Evolutionary conservation across 2,329 filamentous ascomycete genomes (phyloP).

Genomic region (Colletotrichum incanum): DNA sequence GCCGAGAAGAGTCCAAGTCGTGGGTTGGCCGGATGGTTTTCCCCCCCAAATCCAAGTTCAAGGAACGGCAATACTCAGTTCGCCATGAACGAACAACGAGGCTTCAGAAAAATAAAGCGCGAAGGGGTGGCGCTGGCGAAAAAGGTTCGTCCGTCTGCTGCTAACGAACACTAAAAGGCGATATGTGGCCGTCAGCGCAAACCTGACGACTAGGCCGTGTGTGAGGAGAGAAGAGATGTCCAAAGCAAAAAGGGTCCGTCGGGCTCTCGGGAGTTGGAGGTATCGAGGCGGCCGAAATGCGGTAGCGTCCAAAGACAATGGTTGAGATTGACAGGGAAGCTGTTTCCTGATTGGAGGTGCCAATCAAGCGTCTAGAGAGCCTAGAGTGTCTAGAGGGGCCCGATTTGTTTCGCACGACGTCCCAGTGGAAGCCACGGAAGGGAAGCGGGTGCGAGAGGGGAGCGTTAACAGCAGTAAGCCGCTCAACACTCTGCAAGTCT

Average conservation of each 20-base stretch:
- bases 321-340: slow-evolving; percentile 36
- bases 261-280: slow-evolving; percentile 34
- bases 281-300: slow-evolving; percentile 32
- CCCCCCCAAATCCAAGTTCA: slow-evolving; percentile 36
- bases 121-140: slow-evolving; percentile 38
- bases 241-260: slow-evolving; percentile 24
- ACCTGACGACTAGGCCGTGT: slow-evolving; percentile 25
- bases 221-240: slow-evolving; percentile 11
- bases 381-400: not conserved
- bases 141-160: slow-evolving; percentile 37
- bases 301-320: slow-evolving; percentile 23
- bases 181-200: slow-evolving; percentile 41
- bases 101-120: slow-evolving; percentile 27
- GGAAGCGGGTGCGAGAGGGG: slow-evolving; percentile 13
- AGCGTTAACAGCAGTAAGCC: slow-evolving; percentile 4
- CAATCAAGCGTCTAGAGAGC: slow-evolving; percentile 4
- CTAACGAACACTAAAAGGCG: slow-evolving; percentile 37
- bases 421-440: slow-evolving; percentile 33
- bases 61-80: slow-evolving; percentile 37
- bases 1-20: slow-evolving; percentile 8
- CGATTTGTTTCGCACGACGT: slow-evolving; percentile 22
- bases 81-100: slow-evolving; percentile 27
- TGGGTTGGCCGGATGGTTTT: slow-evolving; percentile 23
- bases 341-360: slow-evolving; percentile 39
- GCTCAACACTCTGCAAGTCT: slow-evolving; percentile 40